Evolutionary conservation across 1,284 basidiomycete genomes (phyloP).

Genomic region (Sutorius eximius): DNA sequence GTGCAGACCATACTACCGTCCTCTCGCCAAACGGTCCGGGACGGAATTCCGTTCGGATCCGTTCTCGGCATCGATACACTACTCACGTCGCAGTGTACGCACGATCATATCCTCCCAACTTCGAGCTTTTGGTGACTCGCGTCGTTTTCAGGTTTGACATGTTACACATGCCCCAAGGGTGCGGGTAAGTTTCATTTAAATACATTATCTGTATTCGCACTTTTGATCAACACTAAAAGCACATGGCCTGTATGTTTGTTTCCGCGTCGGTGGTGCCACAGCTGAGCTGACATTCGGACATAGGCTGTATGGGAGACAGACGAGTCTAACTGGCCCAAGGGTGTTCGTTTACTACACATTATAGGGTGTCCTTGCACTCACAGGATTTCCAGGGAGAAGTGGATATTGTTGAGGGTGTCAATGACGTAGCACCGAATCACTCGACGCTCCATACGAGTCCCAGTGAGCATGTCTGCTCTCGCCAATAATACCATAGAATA

Average conservation of each 20-base stretch:
- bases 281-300: conserved; percentile 8
- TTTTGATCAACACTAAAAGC: conserved; percentile 27
- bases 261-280: not conserved
- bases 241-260: conserved; percentile 44
- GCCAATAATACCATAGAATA: too few relatives aligned
- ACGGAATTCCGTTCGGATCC: conserved; percentile 58
- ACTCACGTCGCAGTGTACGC: conserved; percentile 59
- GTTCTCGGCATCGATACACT: conserved; percentile 50
- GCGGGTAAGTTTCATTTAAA: conserved; percentile 48
- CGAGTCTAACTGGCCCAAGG: conserved; percentile 49
- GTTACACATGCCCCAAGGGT: conserved; percentile 58
- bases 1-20: conserved; percentile 50
- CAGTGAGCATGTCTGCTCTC: conserved; percentile 21
- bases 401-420: conserved; percentile 42
- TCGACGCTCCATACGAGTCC: conserved; percentile 46
- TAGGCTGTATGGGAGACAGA: conserved; percentile 53
- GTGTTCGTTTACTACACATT: conserved; percentile 30
- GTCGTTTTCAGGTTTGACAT: conserved; percentile 34
- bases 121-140: not conserved
- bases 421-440: conserved; percentile 37
- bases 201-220: not conserved
- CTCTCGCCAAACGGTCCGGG: conserved; percentile 50
- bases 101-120: not conserved
- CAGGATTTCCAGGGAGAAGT: conserved; percentile 41
- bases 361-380: not conserved